Base-by-base conservation (phyloP, 495 filamentous ascomycete species). In the Penicillium desertorum region DNA sequence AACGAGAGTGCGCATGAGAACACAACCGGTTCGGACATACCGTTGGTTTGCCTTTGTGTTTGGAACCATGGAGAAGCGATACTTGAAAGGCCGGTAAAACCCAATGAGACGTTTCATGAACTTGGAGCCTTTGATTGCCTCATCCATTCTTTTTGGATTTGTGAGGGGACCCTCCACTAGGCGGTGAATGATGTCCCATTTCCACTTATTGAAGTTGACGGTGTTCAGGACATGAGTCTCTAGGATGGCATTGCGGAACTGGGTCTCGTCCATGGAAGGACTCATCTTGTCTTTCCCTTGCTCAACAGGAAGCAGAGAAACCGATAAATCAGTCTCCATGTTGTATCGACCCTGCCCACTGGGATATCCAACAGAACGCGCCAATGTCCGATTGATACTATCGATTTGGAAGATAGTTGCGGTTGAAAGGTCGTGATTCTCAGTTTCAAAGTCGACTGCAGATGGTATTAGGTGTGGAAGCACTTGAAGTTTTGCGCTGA, bases 51-150 rank as follows among this genome's bases (percentile, higher is more conserved):
- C 87, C 62, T 95, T 91, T 10, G 91, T 92, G 70, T 90, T 96
- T 61, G 87, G 82, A 45, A 89, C 79, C 62, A 93, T 87, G 2
- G 90, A 88, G 62, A 96, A 98, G 50, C 92, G 88, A 68, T 91
- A 93, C 68, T 98, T 98, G 78, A 98, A 98, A 6, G 94, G 94
- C 17, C 93, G 83, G 68, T 96, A 96, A 62, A 98, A 98, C 47
- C 90, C 92, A 67, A 96, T 83, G 47, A 98, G 82, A 2, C 95
- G 82, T 72, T 98, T 96, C 62, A 96, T 85, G 67, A 98, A 98
- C 63, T 96, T 98, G 7, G 90, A 92, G 22, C 85, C 89, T 68
- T 93, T 95, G 66, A 97, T 91, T 3, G 93, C 92, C 68, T 98
- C 95, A 62, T 96, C 91, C 10, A 98, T 81, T 42, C 94, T 82